Evolutionary conservation across 1,139 yeast genomes (phyloP), one percentile per base, ranked within the genome.

Genomic region (Scheffersomyces titani): DNA sequence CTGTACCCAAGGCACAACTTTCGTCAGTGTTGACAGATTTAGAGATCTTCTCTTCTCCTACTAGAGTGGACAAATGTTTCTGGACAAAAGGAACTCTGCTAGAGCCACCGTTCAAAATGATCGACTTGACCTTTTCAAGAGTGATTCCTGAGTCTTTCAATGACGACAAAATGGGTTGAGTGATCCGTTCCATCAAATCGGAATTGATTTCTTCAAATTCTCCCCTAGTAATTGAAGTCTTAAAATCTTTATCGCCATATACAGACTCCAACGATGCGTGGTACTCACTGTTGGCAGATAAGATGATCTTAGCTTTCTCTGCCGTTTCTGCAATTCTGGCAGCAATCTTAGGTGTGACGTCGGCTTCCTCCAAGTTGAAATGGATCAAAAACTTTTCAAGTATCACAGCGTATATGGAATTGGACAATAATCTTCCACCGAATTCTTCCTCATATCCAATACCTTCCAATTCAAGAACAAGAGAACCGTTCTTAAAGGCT

Each of bases 11-110:
- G 16, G 92, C 97, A 58, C 92, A 92, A 58, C 98, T 87, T 73
- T 94, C 99, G 73, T 94, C 99, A 0, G 99, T 96, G 71, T 94
- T 94, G 52, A 96, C 97, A 56, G 89, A 91, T 70, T 89, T 92
- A n/a, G 97, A 82, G 52, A 96, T 78, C 55, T 80, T 76, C 2
- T 83, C 87, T 40, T 85, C 87, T 2, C 88, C 88, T 49, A 88
- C 75, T 51, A 89, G 77, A 4, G 82, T 71, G 5, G 75, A 66
- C 58, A 89, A 72, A 55, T 80, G 83, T 52, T 81, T 78, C 71
- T 92, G 96, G 54, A 94, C 88, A 66, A 90, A 83, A 19, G 99
- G 99, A 36, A 92, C 90, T 70, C 99, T 86, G 11, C 96, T 86
- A 0, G 97, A 86, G 0, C 99, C 99, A 61, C 99, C 99, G 55